Evolutionary conservation across 805 yeast genomes (phyloP).

Genomic region (Starmerella ratchasimensis): DNA sequence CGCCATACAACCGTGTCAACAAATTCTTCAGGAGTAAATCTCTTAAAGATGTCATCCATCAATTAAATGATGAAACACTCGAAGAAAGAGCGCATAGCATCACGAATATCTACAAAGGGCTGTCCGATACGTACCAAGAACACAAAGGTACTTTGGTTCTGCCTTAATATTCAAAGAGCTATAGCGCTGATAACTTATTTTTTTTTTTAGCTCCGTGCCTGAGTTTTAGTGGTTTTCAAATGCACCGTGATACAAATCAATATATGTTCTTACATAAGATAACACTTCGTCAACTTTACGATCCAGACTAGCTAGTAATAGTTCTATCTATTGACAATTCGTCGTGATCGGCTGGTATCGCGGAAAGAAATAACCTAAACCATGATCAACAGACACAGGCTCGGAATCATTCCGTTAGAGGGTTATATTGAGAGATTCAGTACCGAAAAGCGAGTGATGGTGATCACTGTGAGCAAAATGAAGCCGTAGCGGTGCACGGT

Average conservation of each 20-base stretch:
- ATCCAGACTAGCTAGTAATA: too few relatives aligned
- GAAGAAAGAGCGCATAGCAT: conserved; percentile 7
- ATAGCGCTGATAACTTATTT: background rate
- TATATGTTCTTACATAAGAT: too few relatives aligned
- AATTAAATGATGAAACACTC: conserved; percentile 6
- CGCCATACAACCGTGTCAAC: conserved; percentile 14
- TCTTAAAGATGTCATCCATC: conserved; percentile 7
- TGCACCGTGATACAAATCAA: too few relatives aligned
- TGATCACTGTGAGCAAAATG: too few relatives aligned
- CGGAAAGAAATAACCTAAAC: background rate
- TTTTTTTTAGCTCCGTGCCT: background rate
- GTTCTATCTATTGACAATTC: too few relatives aligned
- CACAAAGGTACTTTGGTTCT: conserved; percentile 10
- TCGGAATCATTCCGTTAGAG: too few relatives aligned
- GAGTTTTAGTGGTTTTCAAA: too few relatives aligned
- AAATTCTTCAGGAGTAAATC: conserved; percentile 12
- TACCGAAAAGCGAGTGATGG: too few relatives aligned
- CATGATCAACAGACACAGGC: background rate
- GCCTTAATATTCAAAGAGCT: conserved; percentile 1
- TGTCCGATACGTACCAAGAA: conserved; percentile 12
- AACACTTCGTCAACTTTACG: too few relatives aligned
- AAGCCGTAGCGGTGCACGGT: too few relatives aligned
- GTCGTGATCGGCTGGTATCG: too few relatives aligned
- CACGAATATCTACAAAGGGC: conserved; percentile 10
- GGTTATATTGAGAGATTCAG: too few relatives aligned